Percentiles rank a stretch among this genome's conserved stretches.
Evolutionary conservation across 139 green algal genomes (phyloP).

Genomic region (Desmodesmus armatus): DNA sequence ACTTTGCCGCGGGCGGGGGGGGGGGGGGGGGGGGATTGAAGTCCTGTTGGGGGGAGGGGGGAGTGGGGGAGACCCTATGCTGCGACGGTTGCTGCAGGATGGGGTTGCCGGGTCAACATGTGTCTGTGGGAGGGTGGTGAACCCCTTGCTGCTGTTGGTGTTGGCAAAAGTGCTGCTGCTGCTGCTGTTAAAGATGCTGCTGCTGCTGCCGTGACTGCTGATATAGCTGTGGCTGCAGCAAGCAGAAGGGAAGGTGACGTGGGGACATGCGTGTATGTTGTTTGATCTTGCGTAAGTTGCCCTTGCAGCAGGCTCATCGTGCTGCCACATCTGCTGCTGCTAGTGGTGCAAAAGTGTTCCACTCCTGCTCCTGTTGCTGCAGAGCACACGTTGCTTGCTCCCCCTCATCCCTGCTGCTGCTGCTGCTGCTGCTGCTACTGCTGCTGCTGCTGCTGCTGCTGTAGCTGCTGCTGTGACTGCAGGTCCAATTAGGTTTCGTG

Average conservation of each 20-base stretch:
- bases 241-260: not conserved
- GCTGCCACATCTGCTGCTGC: not conserved
- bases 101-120: not conserved
- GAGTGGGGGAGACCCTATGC: not conserved
- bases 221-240: not conserved
- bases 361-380: not conserved
- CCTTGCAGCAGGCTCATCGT: not conserved
- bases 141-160: too few species aligned
- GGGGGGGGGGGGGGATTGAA: too few species aligned
- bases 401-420: not conserved
- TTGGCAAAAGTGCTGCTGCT: not conserved
- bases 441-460: conserved; percentile 14
- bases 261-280: not conserved
- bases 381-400: not conserved
- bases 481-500: conserved; percentile 76
- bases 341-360: not conserved
- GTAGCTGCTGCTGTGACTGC: conserved; percentile 64
- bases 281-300: not conserved
- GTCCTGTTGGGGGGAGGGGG: not conserved
- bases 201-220: not conserved
- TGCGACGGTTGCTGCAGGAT: not conserved
- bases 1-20: not conserved
- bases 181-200: not conserved
- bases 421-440: not conserved
- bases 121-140: not conserved